phyloP scores from a whole-genome alignment of 83 land plant genomes.

The Thuja plicata region DNA sequence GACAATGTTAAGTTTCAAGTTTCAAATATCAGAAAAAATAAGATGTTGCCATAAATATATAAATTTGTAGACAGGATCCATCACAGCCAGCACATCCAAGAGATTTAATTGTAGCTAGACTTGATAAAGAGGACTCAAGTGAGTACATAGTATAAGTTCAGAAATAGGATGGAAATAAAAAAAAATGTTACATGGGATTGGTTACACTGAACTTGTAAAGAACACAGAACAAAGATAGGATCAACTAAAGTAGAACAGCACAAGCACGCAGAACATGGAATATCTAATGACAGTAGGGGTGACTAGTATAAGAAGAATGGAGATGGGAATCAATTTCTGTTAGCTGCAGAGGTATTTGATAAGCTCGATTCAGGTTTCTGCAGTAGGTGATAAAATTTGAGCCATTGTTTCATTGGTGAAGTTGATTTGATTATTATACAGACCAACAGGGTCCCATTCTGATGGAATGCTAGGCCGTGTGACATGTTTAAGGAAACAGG shows the following conservation, averaged over 20 bases:
- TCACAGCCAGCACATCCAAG: not conserved
- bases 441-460: not conserved
- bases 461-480: not conserved
- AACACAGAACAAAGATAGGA: not conserved
- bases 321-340: not conserved
- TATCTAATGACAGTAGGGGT: not conserved
- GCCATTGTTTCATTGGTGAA: not conserved
- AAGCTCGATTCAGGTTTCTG: too few relatives aligned
- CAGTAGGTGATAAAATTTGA: too few relatives aligned
- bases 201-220: not conserved
- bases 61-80: not conserved
- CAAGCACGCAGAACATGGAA: not conserved
- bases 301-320: not conserved
- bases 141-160: not conserved
- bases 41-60: not conserved
- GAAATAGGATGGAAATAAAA: not conserved
- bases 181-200: not conserved
- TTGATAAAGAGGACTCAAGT: not conserved
- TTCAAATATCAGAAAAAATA: not conserved
- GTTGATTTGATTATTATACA: not conserved
- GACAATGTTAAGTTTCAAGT: not conserved
- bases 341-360: not conserved
- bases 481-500: not conserved
- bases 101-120: not conserved
- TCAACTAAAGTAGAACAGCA: not conserved